phyloP scores from a whole-genome alignment of 805 yeast genomes.

The Starmerella bacillaris region DNA sequence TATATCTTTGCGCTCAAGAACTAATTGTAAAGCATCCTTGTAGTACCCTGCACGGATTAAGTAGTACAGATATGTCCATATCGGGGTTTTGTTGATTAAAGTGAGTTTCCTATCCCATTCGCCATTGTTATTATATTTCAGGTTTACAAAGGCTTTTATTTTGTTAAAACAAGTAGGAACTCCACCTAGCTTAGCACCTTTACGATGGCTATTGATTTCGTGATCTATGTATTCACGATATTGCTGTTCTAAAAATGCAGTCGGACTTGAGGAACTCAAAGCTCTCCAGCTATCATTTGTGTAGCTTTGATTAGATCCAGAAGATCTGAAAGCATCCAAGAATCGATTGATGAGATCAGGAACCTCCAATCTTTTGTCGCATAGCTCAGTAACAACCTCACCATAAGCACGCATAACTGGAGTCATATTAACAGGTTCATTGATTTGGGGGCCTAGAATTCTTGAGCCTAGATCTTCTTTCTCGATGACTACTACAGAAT shows the following conservation, averaged over 20 bases:
- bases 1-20: conserved; percentile 42
- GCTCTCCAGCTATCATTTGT: conserved; percentile 14
- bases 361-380: conserved; percentile 8
- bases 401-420: conserved; percentile 11
- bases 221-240: conserved; percentile 58
- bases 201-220: conserved; percentile 34
- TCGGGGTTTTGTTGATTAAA: conserved; percentile 63
- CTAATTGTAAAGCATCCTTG: conserved; percentile 58
- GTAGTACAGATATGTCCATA: conserved; percentile 87
- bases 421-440: conserved; percentile 7
- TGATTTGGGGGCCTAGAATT: conserved; percentile 5
- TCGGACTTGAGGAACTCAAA: conserved; percentile 7
- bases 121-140: conserved; percentile 26
- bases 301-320: conserved; percentile 1
- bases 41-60: conserved; percentile 67
- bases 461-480: not conserved
- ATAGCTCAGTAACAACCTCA: conserved; percentile 7
- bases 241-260: conserved; percentile 47
- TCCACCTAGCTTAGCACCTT: conserved; percentile 39
- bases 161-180: conserved; percentile 56
- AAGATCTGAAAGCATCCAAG: conserved; percentile 1
- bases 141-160: conserved; percentile 42
- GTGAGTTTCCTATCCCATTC: conserved; percentile 39
- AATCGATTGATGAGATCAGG: conserved; percentile 9
- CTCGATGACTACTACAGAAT: not conserved